Conservation (phyloP, 2,329 filamentous ascomycete species). For the Aspergillus intermedius region DNA sequence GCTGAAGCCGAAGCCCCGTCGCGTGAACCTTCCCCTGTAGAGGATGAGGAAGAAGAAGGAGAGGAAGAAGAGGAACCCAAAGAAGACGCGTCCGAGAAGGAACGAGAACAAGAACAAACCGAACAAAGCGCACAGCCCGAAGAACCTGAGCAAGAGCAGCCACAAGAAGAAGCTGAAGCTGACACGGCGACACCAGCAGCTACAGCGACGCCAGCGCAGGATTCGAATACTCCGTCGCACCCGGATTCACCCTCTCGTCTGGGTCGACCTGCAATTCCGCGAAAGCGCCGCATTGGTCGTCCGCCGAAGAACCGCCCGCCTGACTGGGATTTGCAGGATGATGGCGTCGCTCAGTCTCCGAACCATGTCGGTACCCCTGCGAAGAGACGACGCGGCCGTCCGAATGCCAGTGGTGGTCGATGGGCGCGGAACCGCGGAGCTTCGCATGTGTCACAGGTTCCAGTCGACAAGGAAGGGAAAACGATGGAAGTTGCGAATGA, state of each 20-base stretch:
- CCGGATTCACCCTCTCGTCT: conserved; percentile 49
- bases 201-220: conserved; percentile 33
- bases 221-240: conserved; percentile 40
- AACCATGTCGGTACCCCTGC: conserved; percentile 46
- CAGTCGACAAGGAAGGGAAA: conserved; percentile 90
- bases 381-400: conserved; percentile 53
- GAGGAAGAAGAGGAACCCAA: conserved; percentile 27
- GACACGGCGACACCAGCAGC: conserved; percentile 36
- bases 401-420: conserved; percentile 51
- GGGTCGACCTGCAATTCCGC: conserved; percentile 51
- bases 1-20: conserved; percentile 27
- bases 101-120: conserved; percentile 7
- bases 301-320: conserved; percentile 79
- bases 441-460: conserved; percentile 71
- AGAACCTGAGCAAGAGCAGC: conserved; percentile 9
- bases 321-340: conserved; percentile 62
- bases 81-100: conserved; percentile 21
- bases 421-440: conserved; percentile 69
- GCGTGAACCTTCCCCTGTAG: conserved; percentile 22
- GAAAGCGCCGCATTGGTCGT: conserved; percentile 70
- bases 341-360: conserved; percentile 40
- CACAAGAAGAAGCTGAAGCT: conserved; percentile 33
- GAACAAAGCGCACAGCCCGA: conserved; percentile 17
- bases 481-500: conserved; percentile 86
- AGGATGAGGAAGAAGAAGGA: conserved; percentile 27